These are phyloP conservation scores for Darksidea phi DNA, from an alignment of 495 filamentous ascomycete genomes.

Conservation along the genomic window DNA sequence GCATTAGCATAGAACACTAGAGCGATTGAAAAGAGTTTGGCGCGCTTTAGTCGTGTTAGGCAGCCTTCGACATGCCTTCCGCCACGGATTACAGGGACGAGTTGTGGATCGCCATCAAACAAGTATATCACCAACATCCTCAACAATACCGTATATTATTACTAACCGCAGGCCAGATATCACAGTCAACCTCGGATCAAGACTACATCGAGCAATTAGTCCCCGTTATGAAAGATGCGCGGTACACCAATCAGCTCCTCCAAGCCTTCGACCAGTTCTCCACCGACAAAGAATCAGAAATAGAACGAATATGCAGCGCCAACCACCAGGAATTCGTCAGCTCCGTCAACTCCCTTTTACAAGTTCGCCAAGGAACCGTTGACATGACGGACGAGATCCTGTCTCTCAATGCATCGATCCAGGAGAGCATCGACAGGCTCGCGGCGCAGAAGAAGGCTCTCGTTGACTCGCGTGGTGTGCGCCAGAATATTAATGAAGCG, in stretches of 20 bases:
- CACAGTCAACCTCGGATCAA: constrained; percentile 83
- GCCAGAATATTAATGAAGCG: constrained; percentile 97
- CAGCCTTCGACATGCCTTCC: constrained; percentile 28
- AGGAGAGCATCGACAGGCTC: constrained; percentile 89
- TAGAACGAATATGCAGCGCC: constrained; percentile 89
- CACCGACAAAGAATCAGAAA: constrained; percentile 81
- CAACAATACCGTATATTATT: background rate
- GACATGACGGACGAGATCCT: constrained; percentile 87
- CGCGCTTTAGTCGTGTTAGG: too few relatives aligned
- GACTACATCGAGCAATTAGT: constrained; percentile 96
- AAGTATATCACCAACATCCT: constrained; percentile 33
- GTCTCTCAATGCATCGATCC: constrained; percentile 88
- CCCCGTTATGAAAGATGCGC: constrained; percentile 86
- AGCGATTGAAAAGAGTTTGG: too few relatives aligned
- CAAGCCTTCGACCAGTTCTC: constrained; percentile 78
- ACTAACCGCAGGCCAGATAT: constrained; percentile 61
- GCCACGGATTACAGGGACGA: constrained; percentile 41
- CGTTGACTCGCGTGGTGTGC: constrained; percentile 83
- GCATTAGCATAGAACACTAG: too few relatives aligned
- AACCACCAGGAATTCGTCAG: constrained; percentile 96
- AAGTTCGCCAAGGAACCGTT: constrained; percentile 84
- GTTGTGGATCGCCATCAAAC: constrained; percentile 41
- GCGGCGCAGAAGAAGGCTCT: constrained; percentile 91
- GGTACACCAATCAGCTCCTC: constrained; percentile 71
- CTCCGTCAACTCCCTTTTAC: constrained; percentile 88